These are phyloP conservation scores for Diplodia intermedia DNA, from an alignment of 2,329 filamentous ascomycete genomes.

Conservation along the genomic window DNA sequence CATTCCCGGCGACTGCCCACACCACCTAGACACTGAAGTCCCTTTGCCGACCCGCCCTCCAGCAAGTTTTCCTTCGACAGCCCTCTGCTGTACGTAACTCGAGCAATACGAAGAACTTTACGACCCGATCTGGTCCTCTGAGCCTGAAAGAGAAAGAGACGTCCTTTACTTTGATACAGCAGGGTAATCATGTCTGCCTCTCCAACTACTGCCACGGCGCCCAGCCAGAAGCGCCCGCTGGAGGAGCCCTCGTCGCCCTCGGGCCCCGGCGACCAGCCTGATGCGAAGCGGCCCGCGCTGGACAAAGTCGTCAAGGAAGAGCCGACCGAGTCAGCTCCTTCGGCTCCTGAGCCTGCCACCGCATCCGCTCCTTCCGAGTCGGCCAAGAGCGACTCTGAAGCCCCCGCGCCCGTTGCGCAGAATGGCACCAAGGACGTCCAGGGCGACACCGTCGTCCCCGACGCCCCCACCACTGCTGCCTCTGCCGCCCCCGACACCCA, in stretches of 20 bases:
- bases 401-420: constrained; percentile 34
- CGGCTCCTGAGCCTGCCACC: constrained; percentile 22
- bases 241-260: constrained; percentile 97
- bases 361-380: constrained; percentile 50
- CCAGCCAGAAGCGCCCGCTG: constrained; percentile 88
- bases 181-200: constrained; percentile 52
- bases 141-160: constrained; percentile 44
- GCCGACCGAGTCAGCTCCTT: constrained; percentile 36
- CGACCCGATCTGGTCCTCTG: constrained; percentile 33
- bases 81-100: constrained; percentile 72
- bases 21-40: constrained; percentile 39
- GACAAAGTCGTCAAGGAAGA: constrained; percentile 81
- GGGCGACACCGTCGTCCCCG: constrained; percentile 72
- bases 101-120: constrained; percentile 42
- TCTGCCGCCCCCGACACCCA: constrained; percentile 58
- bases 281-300: constrained; percentile 94
- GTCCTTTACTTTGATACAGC: constrained; percentile 34
- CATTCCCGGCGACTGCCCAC: constrained; percentile 31
- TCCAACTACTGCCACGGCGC: constrained; percentile 56
- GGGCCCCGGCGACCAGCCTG: constrained; percentile 87
- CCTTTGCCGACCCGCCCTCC: constrained; percentile 34
- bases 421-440: constrained; percentile 65
- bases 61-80: constrained; percentile 91
- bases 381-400: constrained; percentile 34
- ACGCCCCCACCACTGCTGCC: constrained; percentile 64